phyloP scores from a whole-genome alignment of 2,329 filamentous ascomycete genomes.

The Kalaharituber pfeilii region DNA sequence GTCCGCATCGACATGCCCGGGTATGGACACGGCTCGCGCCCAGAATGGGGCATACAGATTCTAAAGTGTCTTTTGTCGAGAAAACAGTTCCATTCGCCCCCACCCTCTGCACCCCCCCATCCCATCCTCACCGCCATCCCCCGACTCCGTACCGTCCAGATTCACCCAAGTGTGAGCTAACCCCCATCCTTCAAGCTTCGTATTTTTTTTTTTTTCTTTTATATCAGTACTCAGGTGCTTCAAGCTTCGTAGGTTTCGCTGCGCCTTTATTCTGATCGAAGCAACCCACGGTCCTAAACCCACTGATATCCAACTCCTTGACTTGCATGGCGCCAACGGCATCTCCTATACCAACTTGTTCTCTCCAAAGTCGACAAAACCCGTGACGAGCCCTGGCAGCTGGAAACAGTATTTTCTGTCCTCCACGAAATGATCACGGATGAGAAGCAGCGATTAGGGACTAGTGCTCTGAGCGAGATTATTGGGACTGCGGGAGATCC shows the following conservation, averaged over 20 bases:
- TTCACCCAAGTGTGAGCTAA: too few relatives aligned
- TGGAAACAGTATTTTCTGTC: constrained; percentile 25
- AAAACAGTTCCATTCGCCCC: constrained; percentile 43
- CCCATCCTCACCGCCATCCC: too few relatives aligned
- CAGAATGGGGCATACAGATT: constrained; percentile 48
- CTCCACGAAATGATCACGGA: constrained; percentile 32
- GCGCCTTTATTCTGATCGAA: constrained; percentile 49
- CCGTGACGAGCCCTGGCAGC: constrained; percentile 24
- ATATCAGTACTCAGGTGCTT: too few relatives aligned
- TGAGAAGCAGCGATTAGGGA: constrained; percentile 25
- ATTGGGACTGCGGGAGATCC: constrained; percentile 39
- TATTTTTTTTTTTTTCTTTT: too few relatives aligned
- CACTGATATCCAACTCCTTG: constrained; percentile 41
- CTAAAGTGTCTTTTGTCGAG: constrained; percentile 48
- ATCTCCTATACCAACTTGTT: constrained; percentile 48
- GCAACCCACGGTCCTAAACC: constrained; percentile 44
- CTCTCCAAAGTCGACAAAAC: constrained; percentile 49
- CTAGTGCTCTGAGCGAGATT: constrained; percentile 38
- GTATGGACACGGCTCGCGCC: constrained; percentile 45
- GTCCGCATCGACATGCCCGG: constrained; percentile 55
- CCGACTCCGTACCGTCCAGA: too few relatives aligned
- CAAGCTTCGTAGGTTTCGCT: too few relatives aligned
- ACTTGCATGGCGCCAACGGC: constrained; percentile 37
- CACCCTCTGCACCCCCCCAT: too few relatives aligned
- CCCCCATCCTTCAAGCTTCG: too few relatives aligned